Conservation (phyloP, 1,284 basidiomycete genomes). For the Coriolopsis trogii region DNA sequence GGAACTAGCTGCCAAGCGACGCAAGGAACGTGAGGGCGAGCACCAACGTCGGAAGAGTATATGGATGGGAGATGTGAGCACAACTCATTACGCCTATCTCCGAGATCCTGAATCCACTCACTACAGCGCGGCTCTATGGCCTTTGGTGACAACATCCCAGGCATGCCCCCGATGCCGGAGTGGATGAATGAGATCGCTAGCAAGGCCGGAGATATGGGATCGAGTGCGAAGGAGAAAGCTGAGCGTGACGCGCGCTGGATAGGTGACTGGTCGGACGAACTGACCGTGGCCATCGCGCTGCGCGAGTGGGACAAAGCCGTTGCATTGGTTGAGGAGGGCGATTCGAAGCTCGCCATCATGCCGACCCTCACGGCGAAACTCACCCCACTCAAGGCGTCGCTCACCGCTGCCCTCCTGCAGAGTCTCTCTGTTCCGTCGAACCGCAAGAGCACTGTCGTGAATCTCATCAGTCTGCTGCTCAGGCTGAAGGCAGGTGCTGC, state of each 20-base stretch:
- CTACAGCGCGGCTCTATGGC: slow-evolving; percentile 31
- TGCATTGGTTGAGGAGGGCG: slow-evolving; percentile 81
- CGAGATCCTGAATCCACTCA: too few species aligned
- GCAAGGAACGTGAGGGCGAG: slow-evolving; percentile 91
- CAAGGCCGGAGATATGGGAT: slow-evolving; percentile 51
- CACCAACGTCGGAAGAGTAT: slow-evolving; percentile 85
- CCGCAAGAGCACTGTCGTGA: slow-evolving; percentile 77
- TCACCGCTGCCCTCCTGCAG: slow-evolving; percentile 74
- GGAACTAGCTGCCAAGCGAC: slow-evolving; percentile 83
- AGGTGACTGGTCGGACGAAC: slow-evolving; percentile 88
- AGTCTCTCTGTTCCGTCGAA: slow-evolving; percentile 78
- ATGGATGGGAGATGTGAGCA: slow-evolving; percentile 65
- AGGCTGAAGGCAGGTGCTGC: slow-evolving; percentile 79
- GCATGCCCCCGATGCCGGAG: slow-evolving; percentile 57
- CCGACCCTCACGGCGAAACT: slow-evolving; percentile 64
- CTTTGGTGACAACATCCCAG: slow-evolving; percentile 23
- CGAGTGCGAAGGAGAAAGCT: slow-evolving; percentile 65
- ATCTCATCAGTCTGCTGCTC: slow-evolving; percentile 72
- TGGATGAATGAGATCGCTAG: slow-evolving; percentile 71
- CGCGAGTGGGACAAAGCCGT: slow-evolving; percentile 90
- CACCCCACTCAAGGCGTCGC: slow-evolving; percentile 65
- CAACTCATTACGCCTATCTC: neutral
- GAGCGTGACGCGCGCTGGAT: slow-evolving; percentile 85
- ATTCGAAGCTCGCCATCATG: slow-evolving; percentile 61
- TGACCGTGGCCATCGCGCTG: slow-evolving; percentile 90